phyloP scores from a whole-genome alignment of 176 grass and related monocot genomes.

The Phoenix dactylifera region DNA sequence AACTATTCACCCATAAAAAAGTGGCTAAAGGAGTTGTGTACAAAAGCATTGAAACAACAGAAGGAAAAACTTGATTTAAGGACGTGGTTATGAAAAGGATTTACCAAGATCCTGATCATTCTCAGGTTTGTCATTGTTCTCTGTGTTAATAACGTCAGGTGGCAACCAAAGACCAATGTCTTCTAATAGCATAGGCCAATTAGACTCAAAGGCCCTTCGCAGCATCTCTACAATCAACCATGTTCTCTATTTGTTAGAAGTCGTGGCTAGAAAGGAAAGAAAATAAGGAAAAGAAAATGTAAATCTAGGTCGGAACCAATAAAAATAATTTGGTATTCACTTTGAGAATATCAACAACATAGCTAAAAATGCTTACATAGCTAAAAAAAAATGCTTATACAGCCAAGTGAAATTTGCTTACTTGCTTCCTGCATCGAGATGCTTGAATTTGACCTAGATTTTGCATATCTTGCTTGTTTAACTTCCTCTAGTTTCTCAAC shows the following conservation, averaged over 20 bases:
- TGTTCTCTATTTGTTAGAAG: conserved; percentile 17
- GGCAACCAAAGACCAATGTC: conserved; percentile 81
- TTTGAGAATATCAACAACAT: too few species aligned
- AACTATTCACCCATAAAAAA: too few species aligned
- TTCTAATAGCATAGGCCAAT: conserved; percentile 57
- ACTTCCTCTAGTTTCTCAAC: conserved; percentile 61
- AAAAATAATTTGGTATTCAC: background rate
- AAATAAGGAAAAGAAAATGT: background rate
- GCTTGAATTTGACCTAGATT: conserved; percentile 41
- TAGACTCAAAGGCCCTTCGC: conserved; percentile 48
- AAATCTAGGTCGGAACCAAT: background rate
- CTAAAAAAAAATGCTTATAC: background rate
- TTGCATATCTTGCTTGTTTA: conserved; percentile 23
- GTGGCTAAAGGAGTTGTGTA: too few species aligned
- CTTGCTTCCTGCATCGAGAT: conserved; percentile 49
- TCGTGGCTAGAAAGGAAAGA: background rate
- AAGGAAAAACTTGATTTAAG: background rate
- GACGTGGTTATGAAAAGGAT: conserved; percentile 11
- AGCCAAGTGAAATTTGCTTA: conserved; percentile 22
- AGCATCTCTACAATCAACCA: conserved; percentile 46
- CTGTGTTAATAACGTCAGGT: conserved; percentile 40
- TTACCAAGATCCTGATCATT: conserved; percentile 75
- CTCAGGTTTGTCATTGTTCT: conserved; percentile 72
- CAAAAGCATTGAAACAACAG: background rate
- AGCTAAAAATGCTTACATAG: background rate